Conservation (phyloP, 73 alveolate species). For the Blepharisma japonicum region DNA sequence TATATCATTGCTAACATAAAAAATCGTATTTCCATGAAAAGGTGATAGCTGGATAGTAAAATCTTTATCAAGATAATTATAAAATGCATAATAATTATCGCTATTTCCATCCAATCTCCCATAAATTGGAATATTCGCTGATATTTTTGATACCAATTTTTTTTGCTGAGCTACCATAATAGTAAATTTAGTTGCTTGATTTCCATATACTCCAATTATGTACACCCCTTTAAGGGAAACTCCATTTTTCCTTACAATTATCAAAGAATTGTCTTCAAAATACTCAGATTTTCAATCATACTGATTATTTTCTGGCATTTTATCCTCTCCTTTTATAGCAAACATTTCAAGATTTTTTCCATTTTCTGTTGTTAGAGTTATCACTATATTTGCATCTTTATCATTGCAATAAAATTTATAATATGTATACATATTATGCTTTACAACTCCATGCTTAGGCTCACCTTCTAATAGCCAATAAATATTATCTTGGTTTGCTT, state of each 20-base stretch:
- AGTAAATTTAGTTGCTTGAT: background rate
- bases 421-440: too few species aligned
- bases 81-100: background rate
- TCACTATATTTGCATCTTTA: too few species aligned
- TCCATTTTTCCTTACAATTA: background rate
- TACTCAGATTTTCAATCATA: slow-evolving; percentile 8
- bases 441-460: background rate
- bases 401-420: too few species aligned
- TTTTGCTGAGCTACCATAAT: background rate
- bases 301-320: background rate
- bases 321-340: slow-evolving; percentile 8
- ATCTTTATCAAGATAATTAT: slow-evolving; percentile 13
- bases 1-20: background rate
- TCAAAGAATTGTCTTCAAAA: slow-evolving; percentile 2
- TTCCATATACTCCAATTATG: slow-evolving; percentile 2
- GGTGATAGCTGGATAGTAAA: background rate
- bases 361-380: slow-evolving; percentile 2
- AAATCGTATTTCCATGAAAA: background rate
- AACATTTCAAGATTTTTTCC: slow-evolving; percentile 12
- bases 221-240: slow-evolving; percentile 20
- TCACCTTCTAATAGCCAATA: background rate
- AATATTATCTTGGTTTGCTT: background rate
- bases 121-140: background rate
- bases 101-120: background rate
- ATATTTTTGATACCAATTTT: background rate